Base-by-base conservation (phyloP, 768 basidiomycete species). In the Leucosporidium creatinivorum region DNA sequence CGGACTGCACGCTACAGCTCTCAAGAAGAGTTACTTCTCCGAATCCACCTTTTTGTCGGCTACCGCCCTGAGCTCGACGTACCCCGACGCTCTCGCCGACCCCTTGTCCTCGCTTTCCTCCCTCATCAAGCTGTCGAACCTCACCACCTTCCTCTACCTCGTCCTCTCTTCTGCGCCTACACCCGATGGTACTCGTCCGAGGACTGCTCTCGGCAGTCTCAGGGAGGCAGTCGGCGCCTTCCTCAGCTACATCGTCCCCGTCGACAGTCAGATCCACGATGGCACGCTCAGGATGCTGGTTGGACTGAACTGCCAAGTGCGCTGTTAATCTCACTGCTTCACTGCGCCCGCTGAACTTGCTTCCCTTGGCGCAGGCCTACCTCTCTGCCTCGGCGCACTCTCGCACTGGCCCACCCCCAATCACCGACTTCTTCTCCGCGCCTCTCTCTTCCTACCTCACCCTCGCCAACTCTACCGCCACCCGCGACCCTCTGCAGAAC, bases 131-230 rank as follows among this genome's bases (percentile, higher is more conserved):
- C 33, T 58, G 4, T 58, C 33, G 1, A 58, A 58, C 57, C 33
- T 58, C 33, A 58, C 57, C 6, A 39, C 57, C 4, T 58, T 58
- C 23, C 57, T 58, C 33, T 58, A 58, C 57, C 57, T n/a, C 57
- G n/a, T 58, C 36, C 57, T 58, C 57, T 36, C 33, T 36, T 23
- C 57, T 8, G 36, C 57, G 4, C 57, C 57, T 12, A 25, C 21
- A 4, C 33, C 33, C n/a, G 33, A 33, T 4, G 57, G 57, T 23
- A 19, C 57, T 3, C 36, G 57, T 7, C 36, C 57, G 23, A 58
- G n/a, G 19, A 12, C 23, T 7, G 33, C 33, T 23, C 33, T 30
- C 6, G 8, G 19, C 19, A 36, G 10, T 17, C 57, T 58, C 23
- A 4, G 31, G 10, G 23, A n/a, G 21, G 57, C 57, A 23, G 19